Conservation (phyloP, 345 rosid species). For the Rhizophora mangle region DNA sequence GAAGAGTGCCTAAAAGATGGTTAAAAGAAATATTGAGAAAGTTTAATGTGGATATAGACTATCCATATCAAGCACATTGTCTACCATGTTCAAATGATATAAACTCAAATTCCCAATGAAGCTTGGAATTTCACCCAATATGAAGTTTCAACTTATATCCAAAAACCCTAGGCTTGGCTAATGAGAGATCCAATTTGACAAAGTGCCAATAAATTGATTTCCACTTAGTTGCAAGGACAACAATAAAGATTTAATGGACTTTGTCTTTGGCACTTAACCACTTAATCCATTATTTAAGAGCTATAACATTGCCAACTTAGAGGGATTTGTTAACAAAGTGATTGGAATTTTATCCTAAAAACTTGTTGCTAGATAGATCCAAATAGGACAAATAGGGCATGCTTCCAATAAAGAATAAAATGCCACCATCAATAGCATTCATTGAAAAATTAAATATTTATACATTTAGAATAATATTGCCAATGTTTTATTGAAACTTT, state of each 20-base stretch:
- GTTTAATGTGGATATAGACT: background rate
- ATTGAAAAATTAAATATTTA: no score
- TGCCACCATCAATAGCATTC: no score
- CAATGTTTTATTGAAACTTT: background rate
- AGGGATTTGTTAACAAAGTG: background rate
- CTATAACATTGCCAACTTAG: background rate
- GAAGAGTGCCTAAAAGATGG: background rate
- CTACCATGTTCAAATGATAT: background rate
- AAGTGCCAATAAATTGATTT: background rate
- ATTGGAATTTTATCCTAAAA: background rate
- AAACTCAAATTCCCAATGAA: background rate
- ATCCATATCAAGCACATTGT: no score
- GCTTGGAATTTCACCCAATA: background rate
- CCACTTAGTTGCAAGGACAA: no score
- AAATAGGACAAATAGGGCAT: no score
- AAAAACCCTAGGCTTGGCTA: background rate
- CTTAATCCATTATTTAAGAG: slow-evolving; percentile 4
- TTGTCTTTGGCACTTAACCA: background rate
- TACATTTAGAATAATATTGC: no score
- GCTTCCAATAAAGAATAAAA: no score
- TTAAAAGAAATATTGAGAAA: slow-evolving; percentile 3
- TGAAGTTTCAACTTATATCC: slow-evolving; percentile 2
- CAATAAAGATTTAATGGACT: no score
- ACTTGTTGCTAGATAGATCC: no score
- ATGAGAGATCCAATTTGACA: background rate